These are phyloP conservation scores for Chytridiales sp. DNA, from an alignment of 371 early-diverging fungal genomes.

Conservation along the genomic window DNA sequence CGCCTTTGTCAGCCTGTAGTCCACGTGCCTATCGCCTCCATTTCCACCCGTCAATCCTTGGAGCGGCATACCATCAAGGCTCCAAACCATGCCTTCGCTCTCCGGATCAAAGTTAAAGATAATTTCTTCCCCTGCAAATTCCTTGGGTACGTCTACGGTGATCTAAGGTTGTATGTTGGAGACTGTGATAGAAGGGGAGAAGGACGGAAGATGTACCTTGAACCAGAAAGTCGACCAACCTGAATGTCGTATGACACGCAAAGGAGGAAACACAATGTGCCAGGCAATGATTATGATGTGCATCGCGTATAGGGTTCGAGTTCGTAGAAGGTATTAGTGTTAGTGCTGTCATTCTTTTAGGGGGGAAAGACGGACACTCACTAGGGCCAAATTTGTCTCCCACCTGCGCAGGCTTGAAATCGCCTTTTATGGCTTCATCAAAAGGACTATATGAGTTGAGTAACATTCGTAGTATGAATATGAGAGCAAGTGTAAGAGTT, in stretches of 20 bases:
- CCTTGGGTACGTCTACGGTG: constrained; percentile 61
- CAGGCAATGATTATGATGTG: not conserved
- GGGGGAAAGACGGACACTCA: constrained; percentile 12
- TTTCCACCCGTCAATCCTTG: constrained; percentile 86
- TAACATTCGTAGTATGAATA: no score
- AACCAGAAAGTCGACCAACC: constrained; percentile 91
- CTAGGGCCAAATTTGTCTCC: constrained; percentile 82
- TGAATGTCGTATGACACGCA: not conserved
- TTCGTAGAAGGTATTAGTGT: not conserved
- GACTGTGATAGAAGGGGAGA: not conserved
- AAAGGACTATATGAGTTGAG: constrained; percentile 69
- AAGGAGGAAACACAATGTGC: not conserved
- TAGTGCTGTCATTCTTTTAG: not conserved
- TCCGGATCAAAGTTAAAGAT: constrained; percentile 79
- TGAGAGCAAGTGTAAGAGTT: not conserved
- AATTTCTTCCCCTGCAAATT: constrained; percentile 66
- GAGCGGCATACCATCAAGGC: constrained; percentile 73
- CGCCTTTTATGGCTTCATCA: constrained; percentile 73
- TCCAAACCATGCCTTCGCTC: constrained; percentile 89
- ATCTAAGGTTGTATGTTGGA: constrained; percentile 40
- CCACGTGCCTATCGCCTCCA: constrained; percentile 66
- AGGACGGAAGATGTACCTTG: constrained; percentile 10
- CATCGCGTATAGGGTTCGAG: not conserved
- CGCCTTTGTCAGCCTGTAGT: constrained; percentile 66
- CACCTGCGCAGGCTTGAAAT: constrained; percentile 61